Evolutionary conservation across 148 eudicot genomes (phyloP).

Genomic region (Fagopyrum esculentum): DNA sequence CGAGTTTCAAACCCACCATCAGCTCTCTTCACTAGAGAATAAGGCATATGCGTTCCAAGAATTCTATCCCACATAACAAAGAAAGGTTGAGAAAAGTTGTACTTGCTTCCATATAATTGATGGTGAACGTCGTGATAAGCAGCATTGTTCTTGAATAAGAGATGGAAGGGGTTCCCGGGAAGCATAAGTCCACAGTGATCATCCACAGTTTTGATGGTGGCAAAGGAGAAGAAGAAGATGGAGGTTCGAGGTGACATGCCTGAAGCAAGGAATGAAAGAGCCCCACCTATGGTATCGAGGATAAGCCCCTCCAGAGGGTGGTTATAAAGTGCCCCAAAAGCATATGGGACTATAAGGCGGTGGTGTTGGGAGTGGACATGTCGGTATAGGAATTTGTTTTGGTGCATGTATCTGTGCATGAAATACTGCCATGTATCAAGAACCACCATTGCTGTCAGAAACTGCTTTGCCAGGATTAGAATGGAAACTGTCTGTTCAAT

Average conservation of each 20-base stretch:
- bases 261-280: slow-evolving; percentile 29
- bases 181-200: slow-evolving; percentile 21
- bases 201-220: slow-evolving; percentile 27
- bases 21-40: slow-evolving; percentile 15
- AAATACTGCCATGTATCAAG: slow-evolving; percentile 20
- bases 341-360: slow-evolving; percentile 29
- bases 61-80: slow-evolving; percentile 13
- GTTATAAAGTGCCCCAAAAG: slow-evolving; percentile 34
- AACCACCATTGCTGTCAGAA: slow-evolving; percentile 15
- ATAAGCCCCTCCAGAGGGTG: slow-evolving; percentile 35
- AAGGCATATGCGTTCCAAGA: slow-evolving; percentile 16
- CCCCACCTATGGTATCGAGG: slow-evolving; percentile 35
- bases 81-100: slow-evolving; percentile 19
- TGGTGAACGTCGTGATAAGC: slow-evolving; percentile 22
- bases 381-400: slow-evolving; percentile 20
- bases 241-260: slow-evolving; percentile 38
- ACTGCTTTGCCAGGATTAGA: slow-evolving; percentile 12
- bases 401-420: slow-evolving; percentile 20
- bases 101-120: slow-evolving; percentile 15
- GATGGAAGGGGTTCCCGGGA: slow-evolving; percentile 14
- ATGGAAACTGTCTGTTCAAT: slow-evolving; percentile 5
- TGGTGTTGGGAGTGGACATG: slow-evolving; percentile 33
- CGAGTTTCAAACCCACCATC: slow-evolving; percentile 14
- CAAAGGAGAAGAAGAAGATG: slow-evolving; percentile 35
- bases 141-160: slow-evolving; percentile 24